These are phyloP conservation scores for Xylaria cubensis DNA, from an alignment of 495 filamentous ascomycete species.

Conservation along the genomic window DNA sequence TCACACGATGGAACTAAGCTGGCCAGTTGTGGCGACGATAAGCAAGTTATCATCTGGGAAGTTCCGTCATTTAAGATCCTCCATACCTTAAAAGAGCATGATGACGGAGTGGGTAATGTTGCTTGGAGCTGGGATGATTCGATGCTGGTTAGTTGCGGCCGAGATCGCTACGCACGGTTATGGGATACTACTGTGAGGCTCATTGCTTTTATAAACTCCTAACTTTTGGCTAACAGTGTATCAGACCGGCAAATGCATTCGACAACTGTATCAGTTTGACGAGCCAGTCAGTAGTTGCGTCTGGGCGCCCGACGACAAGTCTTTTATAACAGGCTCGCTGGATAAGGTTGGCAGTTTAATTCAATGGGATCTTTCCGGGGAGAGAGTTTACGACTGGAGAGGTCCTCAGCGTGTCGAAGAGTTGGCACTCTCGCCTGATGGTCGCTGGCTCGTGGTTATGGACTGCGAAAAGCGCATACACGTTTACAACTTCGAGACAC, in stretches of 20 bases:
- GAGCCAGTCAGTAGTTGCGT: constrained; percentile 85
- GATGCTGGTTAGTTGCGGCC: constrained; percentile 80
- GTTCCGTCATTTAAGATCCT: constrained; percentile 70
- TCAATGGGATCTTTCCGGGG: constrained; percentile 69
- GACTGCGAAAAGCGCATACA: constrained; percentile 72
- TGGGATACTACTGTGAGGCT: constrained; percentile 77
- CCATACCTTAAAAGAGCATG: constrained; percentile 69
- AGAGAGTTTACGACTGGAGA: constrained; percentile 64
- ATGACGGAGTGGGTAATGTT: constrained; percentile 71
- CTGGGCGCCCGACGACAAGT: constrained; percentile 81
- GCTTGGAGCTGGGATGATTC: constrained; percentile 92
- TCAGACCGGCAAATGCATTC: constrained; percentile 73
- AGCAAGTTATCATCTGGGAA: constrained; percentile 80
- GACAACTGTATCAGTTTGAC: constrained; percentile 69
- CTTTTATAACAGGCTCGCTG: constrained; percentile 81
- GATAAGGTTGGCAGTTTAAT: constrained; percentile 70
- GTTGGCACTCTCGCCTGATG: constrained; percentile 80
- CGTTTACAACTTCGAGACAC: constrained; percentile 80
- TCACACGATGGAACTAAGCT: constrained; percentile 87
- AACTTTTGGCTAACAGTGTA: constrained; percentile 24
- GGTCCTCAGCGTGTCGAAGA: constrained; percentile 82
- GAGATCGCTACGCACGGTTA: constrained; percentile 74
- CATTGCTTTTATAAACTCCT: constrained; percentile 22
- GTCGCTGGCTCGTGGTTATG: constrained; percentile 77
- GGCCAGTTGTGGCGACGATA: constrained; percentile 80